Evolutionary conservation across 768 basidiomycete species (phyloP), one percentile per base, ranked within the genome.

Genomic region (Thelephora aurantiotincta): DNA sequence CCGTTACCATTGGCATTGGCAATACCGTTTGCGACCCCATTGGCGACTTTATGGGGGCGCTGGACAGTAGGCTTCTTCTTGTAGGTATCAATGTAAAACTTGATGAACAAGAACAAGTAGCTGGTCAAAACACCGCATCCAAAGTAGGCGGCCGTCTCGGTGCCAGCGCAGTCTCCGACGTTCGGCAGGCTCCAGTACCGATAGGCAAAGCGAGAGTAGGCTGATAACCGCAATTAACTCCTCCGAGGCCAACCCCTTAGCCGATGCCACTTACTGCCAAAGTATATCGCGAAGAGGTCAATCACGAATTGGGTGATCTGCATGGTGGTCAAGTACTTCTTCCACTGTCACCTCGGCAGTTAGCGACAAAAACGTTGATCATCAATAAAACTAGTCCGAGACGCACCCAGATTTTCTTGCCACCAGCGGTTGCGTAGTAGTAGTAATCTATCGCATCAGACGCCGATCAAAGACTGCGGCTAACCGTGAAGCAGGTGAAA

Each of bases 351-450:
- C 13, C 34, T 12, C 13, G 13, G 1, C 9, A 5, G 41, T 53
- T 46, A 58, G 46, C 30, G 5, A n/a, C 22, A 36, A 22, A 38
- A 30, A 23, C 20, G 33, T 11, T 35, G n/a, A n/a, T n/a, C 26
- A 11, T 16, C 13, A 19, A 18, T 13, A 13, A 2, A 13, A 4
- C 7, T 22, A 22, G 30, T n/a, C 4, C 11, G 19, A 11, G 5
- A 16, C 73, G 46, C 65, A 92, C 91, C 92, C 96, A 98, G 67
- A 98, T 90, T 68, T 74, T 88, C 60, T 84, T 85, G 52, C 96
- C 96, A 59, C 94, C 91, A 45, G 96, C 92, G 45, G 96, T 97
- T 20, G 92, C 92, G 66, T 85, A 98, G 69, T 99, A 99, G 69
- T 99, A 99, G 66, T 98, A 99, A 70, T 99, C 92, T 34, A 54